phyloP scores from a whole-genome alignment of 257 asterid species.

The Solanum dulcamara region DNA sequence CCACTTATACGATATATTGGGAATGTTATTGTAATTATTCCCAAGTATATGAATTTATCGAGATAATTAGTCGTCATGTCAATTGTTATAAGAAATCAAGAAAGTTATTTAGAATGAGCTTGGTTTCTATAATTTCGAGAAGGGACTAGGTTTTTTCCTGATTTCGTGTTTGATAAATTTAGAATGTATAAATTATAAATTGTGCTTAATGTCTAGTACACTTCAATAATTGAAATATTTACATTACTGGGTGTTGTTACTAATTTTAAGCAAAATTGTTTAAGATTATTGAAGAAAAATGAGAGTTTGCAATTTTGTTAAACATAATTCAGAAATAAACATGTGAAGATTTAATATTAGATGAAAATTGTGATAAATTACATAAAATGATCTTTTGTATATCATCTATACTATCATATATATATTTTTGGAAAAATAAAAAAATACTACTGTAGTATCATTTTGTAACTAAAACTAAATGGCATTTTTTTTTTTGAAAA shows the following conservation, averaged over 20 bases:
- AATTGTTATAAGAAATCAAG: background rate
- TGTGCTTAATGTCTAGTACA: too few species aligned
- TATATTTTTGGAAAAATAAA: too few species aligned
- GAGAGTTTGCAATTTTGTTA: background rate
- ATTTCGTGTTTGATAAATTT: background rate
- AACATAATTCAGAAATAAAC: background rate
- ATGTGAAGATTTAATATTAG: background rate
- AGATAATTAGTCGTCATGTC: background rate
- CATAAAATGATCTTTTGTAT: background rate
- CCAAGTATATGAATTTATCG: background rate
- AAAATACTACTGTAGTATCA: too few species aligned
- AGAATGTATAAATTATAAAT: too few species aligned
- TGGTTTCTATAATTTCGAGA: background rate
- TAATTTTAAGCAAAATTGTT: background rate
- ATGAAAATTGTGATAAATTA: background rate
- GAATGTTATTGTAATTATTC: background rate
- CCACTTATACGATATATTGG: background rate
- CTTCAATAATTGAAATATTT: background rate
- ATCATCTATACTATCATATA: too few species aligned
- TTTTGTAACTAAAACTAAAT: background rate
- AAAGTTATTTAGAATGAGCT: background rate
- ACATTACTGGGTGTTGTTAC: background rate
- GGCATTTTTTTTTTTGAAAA: too few species aligned
- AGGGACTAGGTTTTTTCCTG: background rate
- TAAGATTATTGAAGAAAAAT: background rate